Percentiles rank a stretch among this genome's conserved stretches.
These are phyloP conservation scores for Cryptococcus maquisensis DNA, from an alignment of 1,284 basidiomycete species.

Conservation along the genomic window DNA sequence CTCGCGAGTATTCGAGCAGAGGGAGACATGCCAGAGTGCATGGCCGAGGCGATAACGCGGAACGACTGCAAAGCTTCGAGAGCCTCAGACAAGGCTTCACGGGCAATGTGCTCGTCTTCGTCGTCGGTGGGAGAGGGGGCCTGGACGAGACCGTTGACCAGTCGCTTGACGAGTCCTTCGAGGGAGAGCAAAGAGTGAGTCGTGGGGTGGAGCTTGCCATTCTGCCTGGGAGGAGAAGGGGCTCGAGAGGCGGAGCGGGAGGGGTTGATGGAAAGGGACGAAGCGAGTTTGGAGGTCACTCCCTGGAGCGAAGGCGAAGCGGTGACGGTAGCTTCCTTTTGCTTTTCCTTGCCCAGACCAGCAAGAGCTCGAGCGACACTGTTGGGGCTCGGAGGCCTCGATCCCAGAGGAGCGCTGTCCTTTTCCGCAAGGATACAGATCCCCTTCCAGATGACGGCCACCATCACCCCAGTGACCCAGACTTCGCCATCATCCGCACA, in stretches of 20 bases:
- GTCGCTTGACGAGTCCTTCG: constrained; percentile 45
- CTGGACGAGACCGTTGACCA: constrained; percentile 45
- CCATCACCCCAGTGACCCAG: constrained; percentile 48
- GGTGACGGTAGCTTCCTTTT: constrained; percentile 14
- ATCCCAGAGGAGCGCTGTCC: constrained; percentile 11
- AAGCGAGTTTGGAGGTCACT: constrained; percentile 37
- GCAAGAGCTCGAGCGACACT: constrained; percentile 39
- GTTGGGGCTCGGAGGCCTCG: constrained; percentile 40
- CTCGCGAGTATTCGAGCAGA: constrained; percentile 21
- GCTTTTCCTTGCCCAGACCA: constrained; percentile 33
- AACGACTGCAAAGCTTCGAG: constrained; percentile 47
- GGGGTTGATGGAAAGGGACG: constrained; percentile 33
- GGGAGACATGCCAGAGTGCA: constrained; percentile 27
- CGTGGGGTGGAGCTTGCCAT: constrained; percentile 27
- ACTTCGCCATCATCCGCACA: constrained; percentile 49
- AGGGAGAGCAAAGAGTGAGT: constrained; percentile 45
- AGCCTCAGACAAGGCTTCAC: constrained; percentile 49
- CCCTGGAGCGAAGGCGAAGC: constrained; percentile 27
- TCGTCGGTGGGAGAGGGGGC: constrained; percentile 38
- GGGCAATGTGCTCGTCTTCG: constrained; percentile 44
- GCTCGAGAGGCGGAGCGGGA: constrained; percentile 41
- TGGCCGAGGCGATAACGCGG: constrained; percentile 36
- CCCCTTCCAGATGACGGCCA: constrained; percentile 48
- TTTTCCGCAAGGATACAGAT: constrained; percentile 43
- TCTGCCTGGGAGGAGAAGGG: constrained; percentile 39